A percentile compares a stretch with the other conserved stretches of the same genome.
Evolutionary conservation across 2,329 filamentous ascomycete species (phyloP).

Genomic region (Onygenales sp.): DNA sequence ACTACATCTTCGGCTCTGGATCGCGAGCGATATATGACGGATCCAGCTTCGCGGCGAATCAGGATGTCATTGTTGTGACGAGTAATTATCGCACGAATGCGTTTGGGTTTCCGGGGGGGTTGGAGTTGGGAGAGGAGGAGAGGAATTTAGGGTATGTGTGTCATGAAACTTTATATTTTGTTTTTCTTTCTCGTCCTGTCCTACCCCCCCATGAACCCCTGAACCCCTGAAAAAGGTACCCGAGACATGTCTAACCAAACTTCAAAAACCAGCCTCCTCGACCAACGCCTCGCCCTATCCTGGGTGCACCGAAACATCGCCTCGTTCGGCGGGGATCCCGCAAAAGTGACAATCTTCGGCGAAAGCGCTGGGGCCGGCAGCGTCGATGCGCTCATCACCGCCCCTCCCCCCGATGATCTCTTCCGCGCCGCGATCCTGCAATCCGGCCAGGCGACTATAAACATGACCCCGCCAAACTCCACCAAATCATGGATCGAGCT

Average conservation of each 20-base stretch:
- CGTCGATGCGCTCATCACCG: slow-evolving; percentile 15
- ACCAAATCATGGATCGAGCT: slow-evolving; percentile 9
- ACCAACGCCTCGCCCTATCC: slow-evolving; percentile 15
- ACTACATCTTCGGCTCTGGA: slow-evolving; percentile 14
- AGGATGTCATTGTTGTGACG: slow-evolving; percentile 22
- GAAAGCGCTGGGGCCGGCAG: slow-evolving; percentile 37
- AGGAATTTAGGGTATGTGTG: slow-evolving; percentile 11
- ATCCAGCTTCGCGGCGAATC: slow-evolving; percentile 18
- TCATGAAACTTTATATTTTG: not conserved
- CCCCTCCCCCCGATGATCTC: slow-evolving; percentile 12
- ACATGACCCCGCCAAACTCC: not conserved
- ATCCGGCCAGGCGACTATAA: slow-evolving; percentile 12
- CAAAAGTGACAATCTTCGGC: slow-evolving; percentile 34
- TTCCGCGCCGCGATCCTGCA: slow-evolving; percentile 23
- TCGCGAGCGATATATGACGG: slow-evolving; percentile 18
- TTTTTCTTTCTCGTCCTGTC: too few relatives aligned
- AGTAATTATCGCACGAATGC: slow-evolving; percentile 25
- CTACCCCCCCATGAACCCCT: too few relatives aligned
- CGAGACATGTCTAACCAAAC: slow-evolving; percentile 5
- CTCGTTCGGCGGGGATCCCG: slow-evolving; percentile 27
- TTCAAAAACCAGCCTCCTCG: slow-evolving; percentile 12
- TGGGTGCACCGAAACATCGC: slow-evolving; percentile 6
- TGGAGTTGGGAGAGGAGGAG: slow-evolving; percentile 22
- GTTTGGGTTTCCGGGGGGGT: slow-evolving; percentile 34
- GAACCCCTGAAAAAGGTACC: too few relatives aligned